phyloP scores from a whole-genome alignment of 345 rosid genomes.

The Hibiscus tridactylites region DNA sequence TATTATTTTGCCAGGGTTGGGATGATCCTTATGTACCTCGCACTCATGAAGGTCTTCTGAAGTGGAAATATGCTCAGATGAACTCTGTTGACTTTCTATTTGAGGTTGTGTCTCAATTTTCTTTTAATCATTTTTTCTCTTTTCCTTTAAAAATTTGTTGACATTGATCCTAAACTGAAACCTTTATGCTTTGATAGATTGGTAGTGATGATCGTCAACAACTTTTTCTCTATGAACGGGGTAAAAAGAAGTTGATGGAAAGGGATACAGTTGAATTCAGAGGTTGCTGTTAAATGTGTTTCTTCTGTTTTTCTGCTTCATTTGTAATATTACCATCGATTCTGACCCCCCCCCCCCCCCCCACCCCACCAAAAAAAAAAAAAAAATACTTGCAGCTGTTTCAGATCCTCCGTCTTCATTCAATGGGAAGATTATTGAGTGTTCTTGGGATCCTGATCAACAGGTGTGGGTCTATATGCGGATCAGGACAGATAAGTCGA shows the following conservation, averaged over 20 bases:
- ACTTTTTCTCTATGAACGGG: slow-evolving; percentile 65
- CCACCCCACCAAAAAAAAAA: no score
- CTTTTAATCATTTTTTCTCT: neutral
- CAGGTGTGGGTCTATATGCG: slow-evolving; percentile 79
- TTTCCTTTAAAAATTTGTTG: neutral
- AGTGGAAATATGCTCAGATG: slow-evolving; percentile 96
- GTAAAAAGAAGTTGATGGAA: slow-evolving; percentile 76
- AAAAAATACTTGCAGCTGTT: slow-evolving; percentile 45
- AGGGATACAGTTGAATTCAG: slow-evolving; percentile 55
- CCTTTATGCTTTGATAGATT: slow-evolving; percentile 28
- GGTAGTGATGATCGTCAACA: slow-evolving; percentile 50
- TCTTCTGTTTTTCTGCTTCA: neutral
- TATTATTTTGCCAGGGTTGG: slow-evolving; percentile 61
- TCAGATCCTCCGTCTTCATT: slow-evolving; percentile 60
- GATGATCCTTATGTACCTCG: slow-evolving; percentile 96
- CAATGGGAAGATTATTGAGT: slow-evolving; percentile 86
- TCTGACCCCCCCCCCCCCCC: neutral
- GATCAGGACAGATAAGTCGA: slow-evolving; percentile 64
- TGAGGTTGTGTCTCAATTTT: slow-evolving; percentile 42
- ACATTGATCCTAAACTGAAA: neutral
- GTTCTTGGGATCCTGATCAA: slow-evolving; percentile 64
- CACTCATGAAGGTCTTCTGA: slow-evolving; percentile 94
- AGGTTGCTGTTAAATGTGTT: slow-evolving; percentile 35
- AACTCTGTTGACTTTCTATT: slow-evolving; percentile 95
- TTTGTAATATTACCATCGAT: neutral